Evolutionary conservation across 1,139 yeast genomes (phyloP).

Genomic region (Eremothecium sinecaudum): DNA sequence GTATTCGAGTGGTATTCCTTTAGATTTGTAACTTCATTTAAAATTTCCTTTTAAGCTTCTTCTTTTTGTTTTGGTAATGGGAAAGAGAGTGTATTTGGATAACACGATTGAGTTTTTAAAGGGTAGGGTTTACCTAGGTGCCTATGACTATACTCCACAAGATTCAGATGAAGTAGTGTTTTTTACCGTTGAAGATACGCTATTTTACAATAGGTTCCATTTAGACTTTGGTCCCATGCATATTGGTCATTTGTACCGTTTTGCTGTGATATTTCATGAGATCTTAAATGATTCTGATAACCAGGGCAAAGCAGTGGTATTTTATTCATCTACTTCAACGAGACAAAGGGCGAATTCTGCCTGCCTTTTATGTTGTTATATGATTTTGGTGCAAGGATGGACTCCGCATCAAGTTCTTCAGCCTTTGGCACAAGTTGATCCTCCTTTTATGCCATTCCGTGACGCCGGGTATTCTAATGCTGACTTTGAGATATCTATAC

Average conservation of each 20-base stretch:
- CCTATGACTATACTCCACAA: constrained; percentile 69
- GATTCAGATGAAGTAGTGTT: constrained; percentile 71
- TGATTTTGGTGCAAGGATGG: constrained; percentile 94
- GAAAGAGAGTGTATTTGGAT: constrained; percentile 27
- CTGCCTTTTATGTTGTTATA: constrained; percentile 83
- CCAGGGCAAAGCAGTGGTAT: constrained; percentile 81
- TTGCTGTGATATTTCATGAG: constrained; percentile 90
- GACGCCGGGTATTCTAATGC: constrained; percentile 97
- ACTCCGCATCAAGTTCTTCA: constrained; percentile 96
- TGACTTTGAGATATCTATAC: constrained; percentile 86
- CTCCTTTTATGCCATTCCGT: constrained; percentile 89
- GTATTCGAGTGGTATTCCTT: too few species aligned
- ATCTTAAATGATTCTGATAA: constrained; percentile 77
- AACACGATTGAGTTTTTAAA: constrained; percentile 31
- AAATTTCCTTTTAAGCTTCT: too few species aligned
- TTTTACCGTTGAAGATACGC: constrained; percentile 85
- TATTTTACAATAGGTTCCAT: constrained; percentile 88
- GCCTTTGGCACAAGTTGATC: constrained; percentile 85
- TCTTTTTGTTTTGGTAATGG: too few species aligned
- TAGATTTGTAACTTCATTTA: too few species aligned
- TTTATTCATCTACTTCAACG: constrained; percentile 75
- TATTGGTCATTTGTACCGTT: constrained; percentile 84
- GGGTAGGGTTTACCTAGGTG: constrained; percentile 86
- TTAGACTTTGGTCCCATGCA: constrained; percentile 94
- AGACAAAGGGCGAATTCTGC: constrained; percentile 89